Evolutionary conservation across 1,139 yeast genomes (phyloP), one percentile per base, ranked within the genome.

Genomic region (Pichia sp.): DNA sequence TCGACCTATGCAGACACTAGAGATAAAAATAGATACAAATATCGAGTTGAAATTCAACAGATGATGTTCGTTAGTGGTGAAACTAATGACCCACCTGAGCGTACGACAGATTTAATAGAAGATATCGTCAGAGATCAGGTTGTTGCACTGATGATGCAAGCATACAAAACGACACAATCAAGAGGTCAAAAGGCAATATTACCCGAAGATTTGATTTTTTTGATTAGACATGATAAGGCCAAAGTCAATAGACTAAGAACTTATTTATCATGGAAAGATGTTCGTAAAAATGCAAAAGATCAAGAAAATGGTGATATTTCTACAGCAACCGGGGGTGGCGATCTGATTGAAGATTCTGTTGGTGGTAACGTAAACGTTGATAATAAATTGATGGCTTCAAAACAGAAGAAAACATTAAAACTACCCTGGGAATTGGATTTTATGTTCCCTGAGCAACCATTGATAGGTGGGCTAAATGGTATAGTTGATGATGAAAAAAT

Each of bases 21-120:
- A 30, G 61, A 60, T 42, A 57, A 57, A 40, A 76, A 76, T 54
- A 82, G 84, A 62, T 82, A 85, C 68, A 80, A 82, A 62, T 88
- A 87, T 64, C 72, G 95, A 50, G 77, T 84, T 43, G 96, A 88
- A 66, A 87, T 88, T 59, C 96, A 87, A 65, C 96, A 89, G 70
- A 94, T 92, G 98, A 92, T 92, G 99, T 92, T 94, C 71, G 98
- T 92, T 51, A 78, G 85, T 52, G 99, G 98, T 2, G 97, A 92
- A 66, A 80, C 94, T 1, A 87, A 86, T 57, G 98, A 92, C 59
- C 95, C 97, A 3, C 96, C 97, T 0, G 74, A 84, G 11, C 95
- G 87, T 56, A 88, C 97, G 0, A 87, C 97, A 0, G 82, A 94
- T 12, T 68, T 92, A 48, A 88, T 92, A 40, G 99, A 92, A 63